Conservation (phyloP, 1,139 yeast species). For the Insectozyma bohioensis region DNA sequence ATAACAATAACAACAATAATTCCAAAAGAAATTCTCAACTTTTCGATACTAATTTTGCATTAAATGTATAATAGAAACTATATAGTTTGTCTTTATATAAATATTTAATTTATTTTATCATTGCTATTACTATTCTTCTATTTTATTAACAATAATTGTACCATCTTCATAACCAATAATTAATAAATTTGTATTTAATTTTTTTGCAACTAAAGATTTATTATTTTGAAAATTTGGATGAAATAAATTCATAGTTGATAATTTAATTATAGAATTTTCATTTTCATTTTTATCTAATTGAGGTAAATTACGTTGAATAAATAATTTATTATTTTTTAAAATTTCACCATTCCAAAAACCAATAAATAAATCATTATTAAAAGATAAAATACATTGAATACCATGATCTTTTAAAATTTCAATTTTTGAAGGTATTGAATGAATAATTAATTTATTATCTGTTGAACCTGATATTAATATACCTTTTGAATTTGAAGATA, state of each 20-base stretch:
- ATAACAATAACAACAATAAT: constrained; percentile 6
- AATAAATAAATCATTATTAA: constrained; percentile 16
- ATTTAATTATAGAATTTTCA: constrained; percentile 13
- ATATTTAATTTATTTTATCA: not conserved
- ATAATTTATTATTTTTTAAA: constrained; percentile 15
- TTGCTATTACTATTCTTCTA: constrained; percentile 3
- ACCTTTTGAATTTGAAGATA: constrained; percentile 22
- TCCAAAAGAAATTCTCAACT: constrained; percentile 15
- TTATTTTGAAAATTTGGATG: not conserved
- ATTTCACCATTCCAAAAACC: constrained; percentile 46
- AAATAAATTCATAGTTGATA: constrained; percentile 16
- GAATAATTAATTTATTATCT: constrained; percentile 29
- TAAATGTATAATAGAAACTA: constrained; percentile 4
- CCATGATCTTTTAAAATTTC: constrained; percentile 22
- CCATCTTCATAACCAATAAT: constrained; percentile 45
- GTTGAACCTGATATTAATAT: constrained; percentile 45
- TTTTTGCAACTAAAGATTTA: constrained; percentile 3
- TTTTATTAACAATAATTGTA: constrained; percentile 22
- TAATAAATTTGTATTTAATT: constrained; percentile 17
- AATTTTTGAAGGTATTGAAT: constrained; percentile 13
- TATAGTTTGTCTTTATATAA: not conserved
- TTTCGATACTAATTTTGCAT: constrained; percentile 11
- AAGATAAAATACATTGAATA: constrained; percentile 19
- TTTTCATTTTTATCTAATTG: constrained; percentile 13
- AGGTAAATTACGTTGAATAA: constrained; percentile 18